Evolutionary conservation across 371 early-diverging fungal species (phyloP).

Genomic region (Mortierella sp.): DNA sequence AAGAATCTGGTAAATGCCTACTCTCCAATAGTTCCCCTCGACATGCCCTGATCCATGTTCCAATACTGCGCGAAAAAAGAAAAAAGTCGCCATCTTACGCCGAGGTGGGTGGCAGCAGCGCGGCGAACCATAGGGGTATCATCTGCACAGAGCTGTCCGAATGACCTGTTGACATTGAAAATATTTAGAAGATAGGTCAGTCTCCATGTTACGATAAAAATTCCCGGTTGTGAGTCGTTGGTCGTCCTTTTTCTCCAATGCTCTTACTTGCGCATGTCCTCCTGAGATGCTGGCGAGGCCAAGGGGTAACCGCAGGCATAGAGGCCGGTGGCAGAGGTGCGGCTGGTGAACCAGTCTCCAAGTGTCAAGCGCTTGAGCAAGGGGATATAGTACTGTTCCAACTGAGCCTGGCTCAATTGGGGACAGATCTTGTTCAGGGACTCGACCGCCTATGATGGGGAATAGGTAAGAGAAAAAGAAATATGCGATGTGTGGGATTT

Average conservation of each 20-base stretch:
- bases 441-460: conserved; percentile 85
- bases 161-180: conserved; percentile 59
- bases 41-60: background rate
- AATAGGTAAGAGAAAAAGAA: background rate
- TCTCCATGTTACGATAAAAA: background rate
- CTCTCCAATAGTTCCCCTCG: background rate
- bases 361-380: conserved; percentile 89
- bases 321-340: conserved; percentile 93
- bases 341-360: conserved; percentile 98
- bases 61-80: background rate
- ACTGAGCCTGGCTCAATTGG: conserved; percentile 78
- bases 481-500: conserved; percentile 13
- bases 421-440: conserved; percentile 88
- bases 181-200: background rate
- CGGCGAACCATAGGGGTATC: conserved; percentile 99
- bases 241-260: conserved; percentile 3
- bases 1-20: background rate
- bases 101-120: conserved; percentile 93
- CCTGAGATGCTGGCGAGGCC: conserved; percentile 79
- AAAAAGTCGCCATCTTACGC: conserved; percentile 63
- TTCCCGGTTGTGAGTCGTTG: background rate
- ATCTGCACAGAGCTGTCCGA: conserved; percentile 87
- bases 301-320: conserved; percentile 87
- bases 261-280: conserved; percentile 84
- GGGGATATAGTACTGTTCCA: conserved; percentile 92